Base-by-base conservation (phyloP, 306 rosid species). In the Abrus precatorius region DNA sequence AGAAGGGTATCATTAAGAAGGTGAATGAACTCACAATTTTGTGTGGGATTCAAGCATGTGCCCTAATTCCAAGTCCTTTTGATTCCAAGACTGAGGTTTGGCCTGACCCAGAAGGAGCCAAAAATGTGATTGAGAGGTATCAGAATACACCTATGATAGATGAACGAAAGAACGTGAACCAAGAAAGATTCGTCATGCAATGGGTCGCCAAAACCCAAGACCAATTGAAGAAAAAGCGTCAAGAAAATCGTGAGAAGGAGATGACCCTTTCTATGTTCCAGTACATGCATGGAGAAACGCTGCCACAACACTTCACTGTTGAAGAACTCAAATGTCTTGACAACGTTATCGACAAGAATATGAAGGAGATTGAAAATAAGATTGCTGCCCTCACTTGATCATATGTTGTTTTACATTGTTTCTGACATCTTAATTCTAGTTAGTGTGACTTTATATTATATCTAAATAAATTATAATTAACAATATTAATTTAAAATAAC, bases 1-100 rank as follows among this genome's bases (percentile, higher is more conserved):
- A 88, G 88, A 89, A 62, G 70, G 92, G 95, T 6, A 67, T 94
- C 1, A 6, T 88, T 40, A 94, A 92, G 77, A 92, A 87, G 82
- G 79, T 88, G 38, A 63, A 44, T 3, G 98, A 90, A 54, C 83
- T 94, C 2, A 83, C 75, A 13, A 86, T 88, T 8, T 90, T 90
- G 0, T 92, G 97, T 36, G 96, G 81, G 10, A 75, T 92, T 48
- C 79, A 85, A 1, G 91, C 92, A 0, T 92, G 94, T 8, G 91
- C 92, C 3, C 75, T 94, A 13, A 78, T 94, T 13, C 80, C 79
- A 1, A 85, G 82, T 59, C 88, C 89, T 2, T 87, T 83, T 13
- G 86, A 87, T 3, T 33, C 91, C 1, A 78, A 78, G 1, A 80
- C 90, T 0, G 89, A 89, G 49, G 75, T 88, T 3, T 89, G 90